These are phyloP conservation scores for Rhodamnia argentea DNA, from an alignment of 345 rosid species.

Conservation along the genomic window DNA sequence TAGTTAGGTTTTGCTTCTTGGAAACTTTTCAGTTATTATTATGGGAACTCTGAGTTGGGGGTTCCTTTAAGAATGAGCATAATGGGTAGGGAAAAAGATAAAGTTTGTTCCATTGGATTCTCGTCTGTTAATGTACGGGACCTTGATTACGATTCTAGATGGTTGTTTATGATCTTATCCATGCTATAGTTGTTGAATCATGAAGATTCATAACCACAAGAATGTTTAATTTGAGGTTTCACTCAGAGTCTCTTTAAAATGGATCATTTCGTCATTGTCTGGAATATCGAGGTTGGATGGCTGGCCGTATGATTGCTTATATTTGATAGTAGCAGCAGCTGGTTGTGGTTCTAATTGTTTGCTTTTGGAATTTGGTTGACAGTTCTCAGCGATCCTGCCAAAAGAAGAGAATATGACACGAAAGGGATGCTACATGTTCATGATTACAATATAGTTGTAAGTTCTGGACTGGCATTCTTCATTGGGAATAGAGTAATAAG, in stretches of 20 bases:
- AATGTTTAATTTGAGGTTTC: neutral
- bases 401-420: conserved; percentile 67
- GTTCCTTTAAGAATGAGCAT: neutral
- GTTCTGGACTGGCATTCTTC: neutral
- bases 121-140: neutral
- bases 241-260: neutral
- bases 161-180: neutral
- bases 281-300: neutral
- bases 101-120: neutral
- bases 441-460: conserved; percentile 47
- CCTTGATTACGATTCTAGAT: neutral
- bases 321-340: neutral
- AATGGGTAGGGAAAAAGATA: neutral
- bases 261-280: neutral
- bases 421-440: conserved; percentile 48
- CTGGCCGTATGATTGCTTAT: neutral
- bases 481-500: neutral
- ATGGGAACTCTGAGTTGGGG: neutral
- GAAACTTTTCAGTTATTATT: neutral
- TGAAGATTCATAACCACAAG: neutral
- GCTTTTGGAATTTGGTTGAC: conserved; percentile 6
- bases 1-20: neutral
- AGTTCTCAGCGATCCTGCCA: conserved; percentile 70
- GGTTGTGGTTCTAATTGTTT: neutral
- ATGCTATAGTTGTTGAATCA: neutral